phyloP scores from a whole-genome alignment of 164 flowering plant species.

The Amborella trichopoda region DNA sequence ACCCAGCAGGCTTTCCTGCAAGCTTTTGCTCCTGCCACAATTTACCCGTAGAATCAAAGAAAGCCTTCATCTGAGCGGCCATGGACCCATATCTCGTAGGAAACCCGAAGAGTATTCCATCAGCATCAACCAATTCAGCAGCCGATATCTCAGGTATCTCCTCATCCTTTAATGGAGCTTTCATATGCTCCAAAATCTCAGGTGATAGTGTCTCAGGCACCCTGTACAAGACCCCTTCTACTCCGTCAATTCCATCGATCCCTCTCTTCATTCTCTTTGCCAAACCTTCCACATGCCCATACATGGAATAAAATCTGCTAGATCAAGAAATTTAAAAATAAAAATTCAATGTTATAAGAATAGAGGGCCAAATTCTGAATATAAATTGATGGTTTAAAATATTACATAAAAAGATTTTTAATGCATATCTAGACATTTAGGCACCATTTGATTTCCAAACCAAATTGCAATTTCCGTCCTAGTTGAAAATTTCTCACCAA shows the following conservation, averaged over 20 bases:
- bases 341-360: no score
- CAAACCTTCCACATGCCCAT: slow-evolving; percentile 51
- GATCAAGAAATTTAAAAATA: no score
- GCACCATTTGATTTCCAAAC: no score
- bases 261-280: slow-evolving; percentile 58
- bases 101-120: slow-evolving; percentile 65
- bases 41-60: slow-evolving; percentile 54
- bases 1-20: slow-evolving; percentile 65
- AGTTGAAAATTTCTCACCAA: no score
- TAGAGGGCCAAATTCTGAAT: no score
- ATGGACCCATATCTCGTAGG: slow-evolving; percentile 72
- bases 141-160: slow-evolving; percentile 37
- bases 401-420: no score
- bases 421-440: no score
- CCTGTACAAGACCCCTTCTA: slow-evolving; percentile 41
- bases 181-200: slow-evolving; percentile 45
- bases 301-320: slow-evolving; percentile 56
- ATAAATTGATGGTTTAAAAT: no score
- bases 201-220: slow-evolving; percentile 49
- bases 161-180: slow-evolving; percentile 35
- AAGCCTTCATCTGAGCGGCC: slow-evolving; percentile 70
- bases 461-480: no score
- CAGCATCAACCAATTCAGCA: slow-evolving; percentile 37
- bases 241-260: slow-evolving; percentile 48
- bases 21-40: slow-evolving; percentile 59